Conservation (phyloP, 2,329 filamentous ascomycete species). For the Aspergillus terreus region DNA sequence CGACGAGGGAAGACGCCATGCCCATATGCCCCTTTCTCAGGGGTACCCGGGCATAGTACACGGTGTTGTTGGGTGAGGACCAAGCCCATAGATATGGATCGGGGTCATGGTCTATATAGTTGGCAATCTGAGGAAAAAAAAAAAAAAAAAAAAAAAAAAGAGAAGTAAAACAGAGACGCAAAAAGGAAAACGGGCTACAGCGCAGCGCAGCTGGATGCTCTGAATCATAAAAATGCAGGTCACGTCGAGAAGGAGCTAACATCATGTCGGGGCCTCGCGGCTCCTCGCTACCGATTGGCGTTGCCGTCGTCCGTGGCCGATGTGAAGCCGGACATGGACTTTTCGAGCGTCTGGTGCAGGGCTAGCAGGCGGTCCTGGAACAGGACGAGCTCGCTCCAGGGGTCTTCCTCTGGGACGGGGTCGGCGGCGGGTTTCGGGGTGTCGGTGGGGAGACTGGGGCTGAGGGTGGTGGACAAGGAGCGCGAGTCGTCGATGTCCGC, state of each 20-base stretch:
- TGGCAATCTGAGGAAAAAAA: constrained; percentile 10
- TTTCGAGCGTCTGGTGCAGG: constrained; percentile 17
- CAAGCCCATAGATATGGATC: constrained; percentile 12
- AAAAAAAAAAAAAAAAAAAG: constrained; percentile 6
- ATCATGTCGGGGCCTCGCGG: background rate
- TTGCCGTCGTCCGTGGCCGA: constrained; percentile 12
- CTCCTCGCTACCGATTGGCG: constrained; percentile 1
- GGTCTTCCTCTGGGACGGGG: constrained; percentile 3
- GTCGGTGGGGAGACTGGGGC: constrained; percentile 10
- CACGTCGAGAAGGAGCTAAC: background rate
- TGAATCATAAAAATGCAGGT: background rate
- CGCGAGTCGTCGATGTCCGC: constrained; percentile 24
- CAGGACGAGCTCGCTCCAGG: constrained; percentile 14
- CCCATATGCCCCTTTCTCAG: constrained; percentile 8
- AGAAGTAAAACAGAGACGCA: constrained; percentile 3
- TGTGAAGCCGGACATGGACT: constrained; percentile 12
- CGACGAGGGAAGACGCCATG: background rate
- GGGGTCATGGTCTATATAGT: constrained; percentile 16
- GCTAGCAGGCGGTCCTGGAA: constrained; percentile 16
- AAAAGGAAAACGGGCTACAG: constrained; percentile 9
- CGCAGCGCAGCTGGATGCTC: constrained; percentile 6
- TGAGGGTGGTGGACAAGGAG: constrained; percentile 16
- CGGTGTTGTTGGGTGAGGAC: constrained; percentile 9
- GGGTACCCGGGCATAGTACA: constrained; percentile 12
- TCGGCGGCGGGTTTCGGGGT: constrained; percentile 10